Conservation (phyloP, 2,329 filamentous ascomycete species). For the Trichophaea hybrida region DNA sequence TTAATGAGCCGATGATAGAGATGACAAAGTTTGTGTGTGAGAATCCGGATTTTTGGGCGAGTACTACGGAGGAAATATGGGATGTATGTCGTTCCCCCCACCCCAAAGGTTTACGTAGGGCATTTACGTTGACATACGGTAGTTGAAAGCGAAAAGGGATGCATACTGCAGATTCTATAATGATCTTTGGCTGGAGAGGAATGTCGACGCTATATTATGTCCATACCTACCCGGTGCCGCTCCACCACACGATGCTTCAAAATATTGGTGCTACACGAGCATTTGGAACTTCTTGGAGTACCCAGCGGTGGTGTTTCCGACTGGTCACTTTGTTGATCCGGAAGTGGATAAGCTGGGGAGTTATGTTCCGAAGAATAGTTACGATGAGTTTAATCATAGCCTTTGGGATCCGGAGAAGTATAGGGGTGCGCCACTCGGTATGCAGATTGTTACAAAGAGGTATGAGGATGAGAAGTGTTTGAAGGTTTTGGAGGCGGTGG, state of each 20-base stretch:
- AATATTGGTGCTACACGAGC: constrained; percentile 48
- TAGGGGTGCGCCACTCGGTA: neutral
- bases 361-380: neutral
- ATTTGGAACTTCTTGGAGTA: constrained; percentile 49
- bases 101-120: neutral
- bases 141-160: neutral
- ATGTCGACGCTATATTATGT: constrained; percentile 51
- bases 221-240: constrained; percentile 51
- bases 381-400: neutral
- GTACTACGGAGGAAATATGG: constrained; percentile 43
- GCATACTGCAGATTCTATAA: neutral
- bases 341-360: neutral
- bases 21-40: constrained; percentile 42
- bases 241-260: constrained; percentile 47
- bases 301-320: constrained; percentile 34
- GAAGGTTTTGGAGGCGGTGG: neutral
- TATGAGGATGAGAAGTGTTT: neutral
- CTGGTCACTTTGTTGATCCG: neutral
- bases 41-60: constrained; percentile 46
- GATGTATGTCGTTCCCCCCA: constrained; percentile 28
- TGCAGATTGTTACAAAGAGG: neutral
- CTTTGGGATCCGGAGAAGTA: neutral
- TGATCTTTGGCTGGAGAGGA: constrained; percentile 39
- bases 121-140: neutral
- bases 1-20: constrained; percentile 32